Base-by-base conservation (phyloP, 23 red algal species). In the Chondrus crispus region DNA sequence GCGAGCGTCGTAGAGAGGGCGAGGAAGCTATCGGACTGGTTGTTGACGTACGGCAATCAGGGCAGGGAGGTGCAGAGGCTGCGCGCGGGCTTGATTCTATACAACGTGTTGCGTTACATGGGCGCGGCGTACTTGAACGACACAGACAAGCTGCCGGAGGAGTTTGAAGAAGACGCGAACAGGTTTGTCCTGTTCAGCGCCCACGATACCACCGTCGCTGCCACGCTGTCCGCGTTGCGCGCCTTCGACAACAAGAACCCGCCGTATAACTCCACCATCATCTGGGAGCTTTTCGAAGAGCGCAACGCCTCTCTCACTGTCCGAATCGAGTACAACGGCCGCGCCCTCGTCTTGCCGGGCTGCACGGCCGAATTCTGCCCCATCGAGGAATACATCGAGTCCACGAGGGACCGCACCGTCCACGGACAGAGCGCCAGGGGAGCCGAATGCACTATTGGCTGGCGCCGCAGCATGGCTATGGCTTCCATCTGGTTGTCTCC, bases 211-310 rank as follows among this genome's bases (percentile, higher is more conserved):
- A 98, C 96, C 47, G 74, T 98, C 32, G 68, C 85, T 29, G 88
- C 93, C 16, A 79, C 92, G 37, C 70, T 98, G 29, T 41, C 93
- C 24, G 93, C 86, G 19, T 37, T 98, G 8, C 62, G 57, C 30
- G 89, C 74, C 18, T 91, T 93, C 74, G 72, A 84, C 20, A 77
- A 60, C 3, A 33, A 43, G 16, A 89, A 95, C n/a, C 96, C 96
- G 41, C 92, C 96, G 76, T 98, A 95, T 62, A 95, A 95, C 46
- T 95, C 96, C 29, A 98, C 96, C 19, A 57, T 98, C 32, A 93
- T 98, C 32, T 80, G 95, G 43, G 96, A 98, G 83, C 85, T 98
- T 11, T 94, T 82, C 55, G 49, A 4, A 29, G 80, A 36, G 8
- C 22, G 70, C 3, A 38, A n/a, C 39, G 49, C 5, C 39, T 39